Evolutionary conservation across 2,329 filamentous ascomycete genomes (phyloP).

Genomic region (Exophiala phaeomuriformis): DNA sequence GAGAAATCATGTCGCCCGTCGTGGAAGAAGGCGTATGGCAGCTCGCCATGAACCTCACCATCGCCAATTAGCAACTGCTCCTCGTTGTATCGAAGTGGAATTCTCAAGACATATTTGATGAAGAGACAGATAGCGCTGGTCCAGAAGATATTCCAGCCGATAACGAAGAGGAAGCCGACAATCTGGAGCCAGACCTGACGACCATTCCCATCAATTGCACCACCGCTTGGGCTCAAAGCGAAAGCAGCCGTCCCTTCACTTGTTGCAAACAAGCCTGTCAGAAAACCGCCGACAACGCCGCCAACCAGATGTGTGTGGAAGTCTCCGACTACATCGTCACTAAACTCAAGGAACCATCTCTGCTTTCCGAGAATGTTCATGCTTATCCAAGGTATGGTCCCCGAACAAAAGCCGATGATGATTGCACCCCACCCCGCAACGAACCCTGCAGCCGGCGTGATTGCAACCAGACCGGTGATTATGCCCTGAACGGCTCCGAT

Average conservation of each 20-base stretch:
- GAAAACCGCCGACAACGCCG: slow-evolving; percentile 48
- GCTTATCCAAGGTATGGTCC: slow-evolving; percentile 42
- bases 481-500: slow-evolving; percentile 47
- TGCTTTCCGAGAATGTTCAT: slow-evolving; percentile 45
- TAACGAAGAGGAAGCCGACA: slow-evolving; percentile 44
- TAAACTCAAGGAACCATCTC: slow-evolving; percentile 52
- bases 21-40: slow-evolving; percentile 34
- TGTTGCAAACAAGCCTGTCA: slow-evolving; percentile 59
- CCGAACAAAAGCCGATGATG: slow-evolving; percentile 41
- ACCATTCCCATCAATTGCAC: slow-evolving; percentile 47
- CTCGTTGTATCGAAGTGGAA: slow-evolving; percentile 44
- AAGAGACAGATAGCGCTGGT: slow-evolving; percentile 45
- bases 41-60: slow-evolving; percentile 44
- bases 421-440: slow-evolving; percentile 48
- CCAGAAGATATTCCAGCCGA: slow-evolving; percentile 47
- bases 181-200: slow-evolving; percentile 46
- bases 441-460: slow-evolving; percentile 47
- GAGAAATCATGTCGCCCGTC: slow-evolving; percentile 22
- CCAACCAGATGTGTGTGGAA: slow-evolving; percentile 46
- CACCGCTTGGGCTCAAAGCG: slow-evolving; percentile 40
- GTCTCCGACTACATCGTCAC: slow-evolving; percentile 49
- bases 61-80: slow-evolving; percentile 43
- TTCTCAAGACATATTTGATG: slow-evolving; percentile 45
- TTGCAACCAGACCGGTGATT: slow-evolving; percentile 48
- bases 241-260: slow-evolving; percentile 47